Percentiles rank a stretch among this genome's conserved stretches.
Evolutionary conservation across 495 filamentous ascomycete genomes (phyloP).

Genomic region (Penicillium coffeae): DNA sequence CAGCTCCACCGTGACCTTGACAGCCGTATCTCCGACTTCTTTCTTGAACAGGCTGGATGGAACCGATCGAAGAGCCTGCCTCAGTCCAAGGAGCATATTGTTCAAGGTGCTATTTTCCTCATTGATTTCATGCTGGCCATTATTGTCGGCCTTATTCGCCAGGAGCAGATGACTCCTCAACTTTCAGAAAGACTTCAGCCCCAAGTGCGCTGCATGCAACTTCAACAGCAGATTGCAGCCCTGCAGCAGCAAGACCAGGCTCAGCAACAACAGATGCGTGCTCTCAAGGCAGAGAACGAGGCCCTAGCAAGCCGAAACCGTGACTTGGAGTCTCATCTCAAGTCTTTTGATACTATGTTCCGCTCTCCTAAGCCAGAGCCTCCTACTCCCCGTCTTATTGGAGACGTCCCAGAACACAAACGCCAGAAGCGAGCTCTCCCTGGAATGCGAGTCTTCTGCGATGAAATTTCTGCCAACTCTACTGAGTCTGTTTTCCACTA

Average conservation of each 20-base stretch:
- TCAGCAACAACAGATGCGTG: conserved; percentile 34
- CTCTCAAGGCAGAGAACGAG: conserved; percentile 39
- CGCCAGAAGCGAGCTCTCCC: conserved; percentile 36
- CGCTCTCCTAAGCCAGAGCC: conserved; percentile 37
- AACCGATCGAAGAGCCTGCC: conserved; percentile 43
- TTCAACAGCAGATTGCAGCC: conserved; percentile 34
- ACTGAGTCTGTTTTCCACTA: conserved; percentile 17
- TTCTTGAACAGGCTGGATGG: conserved; percentile 45
- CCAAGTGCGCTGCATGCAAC: conserved; percentile 42
- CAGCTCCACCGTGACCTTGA: conserved; percentile 41
- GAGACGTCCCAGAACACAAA: conserved; percentile 28
- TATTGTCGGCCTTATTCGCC: conserved; percentile 37
- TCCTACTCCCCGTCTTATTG: conserved; percentile 25
- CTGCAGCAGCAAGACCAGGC: conserved; percentile 42
- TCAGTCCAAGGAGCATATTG: conserved; percentile 47
- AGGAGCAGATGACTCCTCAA: conserved; percentile 40
- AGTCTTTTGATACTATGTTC: conserved; percentile 42
- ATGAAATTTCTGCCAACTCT: conserved; percentile 29
- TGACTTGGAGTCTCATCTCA: conserved; percentile 40
- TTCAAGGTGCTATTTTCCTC: conserved; percentile 41
- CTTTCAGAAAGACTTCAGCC: conserved; percentile 42
- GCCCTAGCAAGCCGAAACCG: conserved; percentile 35
- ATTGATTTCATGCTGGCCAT: conserved; percentile 44
- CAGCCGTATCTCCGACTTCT: conserved; percentile 40
- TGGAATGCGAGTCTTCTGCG: conserved; percentile 39